Evolutionary conservation across 2,329 filamentous ascomycete genomes (phyloP).

Genomic region (Phaeosphaeriaceae sp.): DNA sequence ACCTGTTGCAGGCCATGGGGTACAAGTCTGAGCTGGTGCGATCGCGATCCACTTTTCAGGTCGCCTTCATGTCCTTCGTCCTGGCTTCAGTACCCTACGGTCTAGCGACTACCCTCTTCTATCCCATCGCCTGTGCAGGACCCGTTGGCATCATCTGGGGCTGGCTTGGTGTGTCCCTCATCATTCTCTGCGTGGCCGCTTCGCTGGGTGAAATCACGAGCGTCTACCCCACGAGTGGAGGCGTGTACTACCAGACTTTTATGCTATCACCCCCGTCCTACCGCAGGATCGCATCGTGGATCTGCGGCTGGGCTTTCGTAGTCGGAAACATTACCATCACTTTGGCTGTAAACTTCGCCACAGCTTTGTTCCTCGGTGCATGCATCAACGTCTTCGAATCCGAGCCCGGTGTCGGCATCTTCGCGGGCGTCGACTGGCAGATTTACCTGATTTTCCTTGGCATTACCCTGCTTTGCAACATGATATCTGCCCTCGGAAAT

Average conservation of each 20-base stretch:
- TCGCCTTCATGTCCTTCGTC: constrained; percentile 79
- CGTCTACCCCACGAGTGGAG: constrained; percentile 77
- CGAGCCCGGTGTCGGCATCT: constrained; percentile 54
- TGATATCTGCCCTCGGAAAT: constrained; percentile 61
- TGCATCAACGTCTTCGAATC: constrained; percentile 64
- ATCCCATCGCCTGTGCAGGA: constrained; percentile 71
- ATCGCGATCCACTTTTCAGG: constrained; percentile 71
- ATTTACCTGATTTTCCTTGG: constrained; percentile 58
- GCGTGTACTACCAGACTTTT: constrained; percentile 81
- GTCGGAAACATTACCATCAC: constrained; percentile 85
- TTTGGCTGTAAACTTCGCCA: constrained; percentile 80
- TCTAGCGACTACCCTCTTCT: constrained; percentile 72
- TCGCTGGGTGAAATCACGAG: constrained; percentile 78
- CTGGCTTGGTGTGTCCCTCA: constrained; percentile 71
- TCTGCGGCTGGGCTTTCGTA: constrained; percentile 78
- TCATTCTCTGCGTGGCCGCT: constrained; percentile 72
- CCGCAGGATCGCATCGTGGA: constrained; percentile 71
- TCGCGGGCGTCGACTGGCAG: constrained; percentile 54
- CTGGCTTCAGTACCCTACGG: constrained; percentile 78
- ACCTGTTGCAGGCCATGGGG: constrained; percentile 68
- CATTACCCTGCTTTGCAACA: constrained; percentile 59
- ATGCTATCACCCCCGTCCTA: constrained; percentile 70
- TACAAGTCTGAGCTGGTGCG: constrained; percentile 71
- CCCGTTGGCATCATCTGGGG: constrained; percentile 76
- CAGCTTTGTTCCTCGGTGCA: constrained; percentile 61